Percentiles rank a stretch among this genome's conserved stretches.
These are phyloP conservation scores for Diaporthe sp. DNA, from an alignment of 2,329 filamentous ascomycete species.

Conservation along the genomic window DNA sequence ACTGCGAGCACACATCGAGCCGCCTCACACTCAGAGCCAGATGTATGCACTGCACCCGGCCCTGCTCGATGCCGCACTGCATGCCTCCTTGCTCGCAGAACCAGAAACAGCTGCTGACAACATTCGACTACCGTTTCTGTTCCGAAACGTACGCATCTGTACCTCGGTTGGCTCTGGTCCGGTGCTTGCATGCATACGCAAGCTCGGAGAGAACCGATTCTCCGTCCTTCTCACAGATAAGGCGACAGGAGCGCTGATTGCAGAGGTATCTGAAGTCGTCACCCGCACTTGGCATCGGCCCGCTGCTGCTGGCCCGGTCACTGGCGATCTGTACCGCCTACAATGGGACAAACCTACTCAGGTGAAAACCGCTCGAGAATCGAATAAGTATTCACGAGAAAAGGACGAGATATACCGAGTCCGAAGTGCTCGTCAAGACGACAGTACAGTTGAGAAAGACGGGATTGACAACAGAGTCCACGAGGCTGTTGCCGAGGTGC, in stretches of 20 bases:
- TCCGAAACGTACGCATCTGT: neutral
- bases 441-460: no score
- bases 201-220: neutral
- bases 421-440: neutral
- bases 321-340: neutral
- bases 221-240: neutral
- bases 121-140: neutral
- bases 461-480: neutral
- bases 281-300: neutral
- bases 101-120: neutral
- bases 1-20: neutral
- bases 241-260: neutral
- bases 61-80: conserved; percentile 2
- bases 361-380: neutral
- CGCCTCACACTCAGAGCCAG: neutral
- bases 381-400: neutral
- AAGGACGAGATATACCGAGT: neutral
- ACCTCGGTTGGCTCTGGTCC: neutral
- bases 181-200: neutral
- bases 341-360: neutral
- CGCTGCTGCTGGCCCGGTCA: neutral
- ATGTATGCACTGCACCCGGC: neutral
- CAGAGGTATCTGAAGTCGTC: neutral
- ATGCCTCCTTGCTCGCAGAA: neutral
- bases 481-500: neutral